Evolutionary conservation across 441 rosid genomes (phyloP).

Genomic region (Bocquillonia castaneifolia): DNA sequence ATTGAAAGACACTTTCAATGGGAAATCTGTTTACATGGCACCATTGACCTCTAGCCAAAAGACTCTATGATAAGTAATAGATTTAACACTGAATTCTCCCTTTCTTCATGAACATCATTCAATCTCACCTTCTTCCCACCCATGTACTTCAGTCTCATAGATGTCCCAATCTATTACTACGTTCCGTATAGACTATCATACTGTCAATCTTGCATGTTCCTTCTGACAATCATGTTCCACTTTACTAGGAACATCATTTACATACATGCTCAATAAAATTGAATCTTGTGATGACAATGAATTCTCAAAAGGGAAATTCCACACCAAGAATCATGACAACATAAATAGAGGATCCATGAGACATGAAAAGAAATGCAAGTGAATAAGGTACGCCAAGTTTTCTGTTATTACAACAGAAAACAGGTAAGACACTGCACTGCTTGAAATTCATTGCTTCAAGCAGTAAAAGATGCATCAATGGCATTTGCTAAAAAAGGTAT

Average conservation of each 20-base stretch:
- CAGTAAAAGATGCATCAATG: slow-evolving; percentile 13
- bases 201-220: neutral
- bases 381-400: slow-evolving; percentile 24
- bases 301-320: neutral
- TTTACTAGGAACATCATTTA: neutral
- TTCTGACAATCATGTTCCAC: neutral
- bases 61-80: too few species aligned
- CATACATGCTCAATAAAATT: neutral
- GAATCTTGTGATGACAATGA: neutral
- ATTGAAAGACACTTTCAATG: neutral
- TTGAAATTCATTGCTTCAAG: neutral
- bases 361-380: neutral
- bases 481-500: neutral
- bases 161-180: neutral
- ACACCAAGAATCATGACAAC: neutral
- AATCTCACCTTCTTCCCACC: neutral
- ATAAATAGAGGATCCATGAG: neutral
- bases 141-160: neutral
- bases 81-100: neutral
- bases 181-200: neutral
- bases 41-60: neutral
- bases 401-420: neutral
- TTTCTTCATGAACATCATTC: neutral
- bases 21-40: neutral
- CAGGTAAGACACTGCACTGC: neutral